phyloP scores from a whole-genome alignment of 1,284 basidiomycete species.

The Heterobasidion irregulare region DNA sequence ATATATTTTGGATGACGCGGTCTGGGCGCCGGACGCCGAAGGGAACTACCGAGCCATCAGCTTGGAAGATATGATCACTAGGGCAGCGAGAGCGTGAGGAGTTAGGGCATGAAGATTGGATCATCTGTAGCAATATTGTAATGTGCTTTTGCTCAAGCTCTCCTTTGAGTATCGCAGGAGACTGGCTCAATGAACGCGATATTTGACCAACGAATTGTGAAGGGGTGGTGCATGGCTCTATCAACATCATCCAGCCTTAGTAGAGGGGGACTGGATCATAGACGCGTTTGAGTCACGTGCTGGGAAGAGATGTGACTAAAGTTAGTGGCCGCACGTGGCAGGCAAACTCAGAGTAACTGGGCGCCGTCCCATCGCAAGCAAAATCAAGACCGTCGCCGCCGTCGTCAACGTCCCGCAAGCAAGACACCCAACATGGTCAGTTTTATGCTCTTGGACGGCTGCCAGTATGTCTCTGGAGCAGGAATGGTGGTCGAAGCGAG shows the following conservation, averaged over 20 bases:
- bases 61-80: constrained; percentile 63
- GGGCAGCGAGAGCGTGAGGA: constrained; percentile 31
- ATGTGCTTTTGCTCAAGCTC: background rate
- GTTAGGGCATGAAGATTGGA: background rate
- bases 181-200: too few species aligned
- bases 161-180: too few species aligned
- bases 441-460: constrained; percentile 15
- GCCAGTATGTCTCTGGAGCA: constrained; percentile 10
- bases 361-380: constrained; percentile 5
- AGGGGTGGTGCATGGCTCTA: too few species aligned
- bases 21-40: constrained; percentile 58
- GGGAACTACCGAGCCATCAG: constrained; percentile 51
- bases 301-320: constrained; percentile 6
- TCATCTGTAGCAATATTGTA: background rate
- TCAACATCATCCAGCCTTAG: too few species aligned
- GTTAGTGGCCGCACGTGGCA: constrained; percentile 6
- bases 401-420: constrained; percentile 26
- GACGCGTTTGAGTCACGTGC: background rate
- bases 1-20: constrained; percentile 83
- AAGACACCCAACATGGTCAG: constrained; percentile 33
- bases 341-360: constrained; percentile 6
- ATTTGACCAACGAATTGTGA: too few species aligned
- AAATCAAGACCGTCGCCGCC: constrained; percentile 17
- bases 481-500: constrained; percentile 10
- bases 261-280: too few species aligned